These are phyloP conservation scores for Solanum pennellii DNA, from an alignment of 257 asterid genomes.

Conservation along the genomic window DNA sequence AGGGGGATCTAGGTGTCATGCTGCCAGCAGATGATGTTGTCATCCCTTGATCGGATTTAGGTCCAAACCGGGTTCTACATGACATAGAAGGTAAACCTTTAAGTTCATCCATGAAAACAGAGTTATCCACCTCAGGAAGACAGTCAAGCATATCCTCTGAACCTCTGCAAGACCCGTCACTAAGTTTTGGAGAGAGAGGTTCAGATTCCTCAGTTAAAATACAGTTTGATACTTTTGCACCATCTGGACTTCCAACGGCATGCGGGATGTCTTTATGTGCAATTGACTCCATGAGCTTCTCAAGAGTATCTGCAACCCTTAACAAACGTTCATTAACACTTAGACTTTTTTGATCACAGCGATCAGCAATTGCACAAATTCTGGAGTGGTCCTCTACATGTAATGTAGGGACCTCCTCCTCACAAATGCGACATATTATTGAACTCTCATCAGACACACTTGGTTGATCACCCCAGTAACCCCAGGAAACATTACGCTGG, in stretches of 20 bases:
- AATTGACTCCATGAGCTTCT: constrained; percentile 80
- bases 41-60: constrained; percentile 98
- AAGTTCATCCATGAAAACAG: constrained; percentile 66
- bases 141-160: constrained; percentile 98
- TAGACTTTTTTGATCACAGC: constrained; percentile 88
- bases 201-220: constrained; percentile 83
- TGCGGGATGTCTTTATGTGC: constrained; percentile 59
- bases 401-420: constrained; percentile 93
- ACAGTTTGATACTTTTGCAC: constrained; percentile 68
- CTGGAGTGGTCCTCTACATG: constrained; percentile 98
- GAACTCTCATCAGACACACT: constrained; percentile 71
- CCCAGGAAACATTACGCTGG: constrained; percentile 78
- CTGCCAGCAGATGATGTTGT: constrained; percentile 98
- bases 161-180: constrained; percentile 97
- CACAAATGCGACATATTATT: constrained; percentile 96
- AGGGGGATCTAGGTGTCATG: constrained; percentile 94
- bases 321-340: constrained; percentile 82
- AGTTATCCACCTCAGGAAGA: constrained; percentile 70
- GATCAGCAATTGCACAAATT: constrained; percentile 92
- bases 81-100: constrained; percentile 81
- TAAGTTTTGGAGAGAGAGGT: constrained; percentile 76
- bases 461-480: constrained; percentile 96
- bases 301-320: constrained; percentile 86
- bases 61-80: constrained; percentile 84
- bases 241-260: constrained; percentile 66